Evolutionary conservation across 306 rosid genomes (phyloP), one percentile per base, ranked within the genome.

Genomic region (Lablab purpureus): DNA sequence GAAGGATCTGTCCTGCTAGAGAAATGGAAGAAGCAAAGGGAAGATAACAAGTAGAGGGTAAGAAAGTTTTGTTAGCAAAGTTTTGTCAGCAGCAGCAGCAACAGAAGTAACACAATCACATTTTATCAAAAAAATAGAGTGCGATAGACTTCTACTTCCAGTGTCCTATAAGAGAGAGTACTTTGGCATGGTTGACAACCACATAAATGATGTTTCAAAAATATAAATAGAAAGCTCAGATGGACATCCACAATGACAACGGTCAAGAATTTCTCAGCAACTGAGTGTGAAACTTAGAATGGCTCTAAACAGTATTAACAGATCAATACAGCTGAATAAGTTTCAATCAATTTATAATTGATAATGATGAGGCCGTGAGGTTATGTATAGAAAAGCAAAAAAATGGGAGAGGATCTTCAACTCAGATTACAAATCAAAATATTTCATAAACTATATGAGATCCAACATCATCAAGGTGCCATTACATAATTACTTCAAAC

Each of bases 151-250:
- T 22, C 45, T 28, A 12, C 32, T 72, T 72, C 21, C 45, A 73
- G 4, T 17, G 52, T 66, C 23, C 40, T 13, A 67, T 55, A 71
- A 30, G 25, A 67, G 47, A 30, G 25, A 67, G 47, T 58, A 72
- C 54, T 65, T 65, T 2, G 18, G 60, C 55, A 55, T 21, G 65
- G 13, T 72, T 64, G 76, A 50, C 47, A 58, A 72, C 19, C 37
- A 43, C 63, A 18, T 40, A 11, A 3, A 47, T 30, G 54, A 6
- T 64, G 63, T 52, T 76, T 64, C 62, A 21, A 70, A 59, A 71
- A 12, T 10, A 43, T 30, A 21, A 41, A 80, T 2, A 71, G 27
- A 65, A 81, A 77, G 51, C 68, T 23, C 55, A 77, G 59, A 64
- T 75, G 62, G 51, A 27, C 54, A 69, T 36, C 59, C 47, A 63